Conservation (phyloP, 208 protist genomes). For the Crithidia expoeki region DNA sequence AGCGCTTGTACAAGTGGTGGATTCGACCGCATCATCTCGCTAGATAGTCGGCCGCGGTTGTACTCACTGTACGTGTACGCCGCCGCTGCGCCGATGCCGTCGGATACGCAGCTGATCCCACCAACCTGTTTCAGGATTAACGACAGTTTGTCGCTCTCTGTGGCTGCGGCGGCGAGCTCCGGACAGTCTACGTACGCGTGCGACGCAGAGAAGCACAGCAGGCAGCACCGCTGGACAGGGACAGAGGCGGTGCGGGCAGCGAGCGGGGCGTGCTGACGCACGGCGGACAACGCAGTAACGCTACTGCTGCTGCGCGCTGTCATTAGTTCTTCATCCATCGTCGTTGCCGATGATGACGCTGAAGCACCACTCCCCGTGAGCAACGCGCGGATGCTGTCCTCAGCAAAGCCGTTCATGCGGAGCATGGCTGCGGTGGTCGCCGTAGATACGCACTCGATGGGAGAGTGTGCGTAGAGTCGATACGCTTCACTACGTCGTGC, state of each 20-base stretch:
- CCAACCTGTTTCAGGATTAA: conserved; percentile 61
- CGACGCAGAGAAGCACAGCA: conserved; percentile 63
- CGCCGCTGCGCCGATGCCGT: conserved; percentile 69
- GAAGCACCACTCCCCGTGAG: conserved; percentile 9
- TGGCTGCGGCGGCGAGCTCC: conserved; percentile 54
- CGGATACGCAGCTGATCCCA: conserved; percentile 45
- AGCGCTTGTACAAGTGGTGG: conserved; percentile 45
- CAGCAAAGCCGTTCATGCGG: conserved; percentile 64
- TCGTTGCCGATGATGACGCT: neutral
- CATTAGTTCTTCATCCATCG: neutral
- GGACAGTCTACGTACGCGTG: conserved; percentile 78
- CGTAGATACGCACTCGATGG: conserved; percentile 38
- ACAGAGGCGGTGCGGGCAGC: conserved; percentile 62
- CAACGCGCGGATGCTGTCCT: conserved; percentile 60
- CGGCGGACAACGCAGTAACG: neutral
- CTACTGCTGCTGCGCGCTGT: conserved; percentile 11
- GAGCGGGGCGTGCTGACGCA: neutral
- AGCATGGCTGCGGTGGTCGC: conserved; percentile 66
- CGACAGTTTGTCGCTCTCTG: conserved; percentile 43
- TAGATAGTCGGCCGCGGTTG: conserved; percentile 59
- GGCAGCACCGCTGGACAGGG: conserved; percentile 55
- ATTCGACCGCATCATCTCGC: conserved; percentile 54
- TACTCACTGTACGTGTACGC: conserved; percentile 81
- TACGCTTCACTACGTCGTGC: conserved; percentile 59
- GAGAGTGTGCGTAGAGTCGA: conserved; percentile 70